Conservation (phyloP, 352 stramenopile species). For the Elongisporangium senticosum region DNA sequence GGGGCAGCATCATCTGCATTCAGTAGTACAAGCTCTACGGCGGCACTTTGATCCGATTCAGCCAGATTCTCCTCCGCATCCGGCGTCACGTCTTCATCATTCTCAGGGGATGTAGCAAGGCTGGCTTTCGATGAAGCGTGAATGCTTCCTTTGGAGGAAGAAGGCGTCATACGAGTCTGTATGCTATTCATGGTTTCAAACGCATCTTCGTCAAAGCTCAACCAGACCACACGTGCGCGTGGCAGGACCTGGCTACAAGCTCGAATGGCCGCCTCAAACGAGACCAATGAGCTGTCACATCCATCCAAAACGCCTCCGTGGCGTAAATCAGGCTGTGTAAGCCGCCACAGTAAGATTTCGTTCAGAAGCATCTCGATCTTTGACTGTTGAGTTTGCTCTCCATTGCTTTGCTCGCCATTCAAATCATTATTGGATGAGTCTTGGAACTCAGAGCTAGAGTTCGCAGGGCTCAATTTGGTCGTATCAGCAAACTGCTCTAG, state of each 20-base stretch:
- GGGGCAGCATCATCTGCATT: not conserved
- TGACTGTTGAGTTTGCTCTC: not conserved
- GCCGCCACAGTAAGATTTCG: constrained; percentile 55
- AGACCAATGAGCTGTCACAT: constrained; percentile 53
- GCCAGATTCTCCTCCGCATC: not conserved
- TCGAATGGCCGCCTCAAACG: constrained; percentile 26
- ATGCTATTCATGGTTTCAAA: constrained; percentile 44
- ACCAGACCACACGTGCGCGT: constrained; percentile 41
- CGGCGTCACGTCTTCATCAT: not conserved
- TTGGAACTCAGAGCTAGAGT: not conserved
- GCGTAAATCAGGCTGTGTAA: constrained; percentile 55
- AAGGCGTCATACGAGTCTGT: constrained; percentile 5
- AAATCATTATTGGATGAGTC: not conserved
- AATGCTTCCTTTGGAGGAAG: constrained; percentile 2
- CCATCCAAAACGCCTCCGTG: constrained; percentile 70
- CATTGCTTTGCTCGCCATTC: not conserved
- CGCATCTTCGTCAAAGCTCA: constrained; percentile 64
- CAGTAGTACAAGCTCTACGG: not conserved
- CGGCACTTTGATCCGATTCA: not conserved
- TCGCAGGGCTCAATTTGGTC: not conserved
- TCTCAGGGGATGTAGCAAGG: not conserved
- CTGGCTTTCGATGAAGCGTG: not conserved
- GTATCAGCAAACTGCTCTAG: not conserved
- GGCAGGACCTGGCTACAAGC: constrained; percentile 33
- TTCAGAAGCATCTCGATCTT: constrained; percentile 27